Base-by-base conservation (phyloP, 1,284 basidiomycete species). In the Laetiporus sulphureus region DNA sequence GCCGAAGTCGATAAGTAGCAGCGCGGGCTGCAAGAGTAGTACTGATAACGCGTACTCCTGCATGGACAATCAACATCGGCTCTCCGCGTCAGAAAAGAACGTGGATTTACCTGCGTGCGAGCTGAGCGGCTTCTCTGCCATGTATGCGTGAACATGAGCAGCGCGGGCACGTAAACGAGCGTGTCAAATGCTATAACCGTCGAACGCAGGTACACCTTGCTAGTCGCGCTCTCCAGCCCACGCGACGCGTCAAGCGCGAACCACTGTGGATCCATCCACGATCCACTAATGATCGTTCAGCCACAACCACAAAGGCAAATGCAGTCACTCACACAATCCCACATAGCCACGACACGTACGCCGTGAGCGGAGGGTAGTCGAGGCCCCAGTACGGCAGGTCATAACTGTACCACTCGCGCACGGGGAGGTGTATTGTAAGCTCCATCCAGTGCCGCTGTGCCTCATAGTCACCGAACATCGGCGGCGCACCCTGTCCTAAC, bases 391-490 rank as follows among this genome's bases (percentile, higher is more conserved):
- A 94, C 38, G 76, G 76, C 24, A 91, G 68, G 54, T 94, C 89
- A 61, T 92, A 89, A 2, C 66, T 79, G 62, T 95, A 95, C 92
- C 92, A 95, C 52, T 83, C 63, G 7, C 66, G 69, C 20, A 77
- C 55, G 0, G 89, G 88, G 3, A 91, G 66, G 55, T 91, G 83
- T 23, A 78, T 64, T 1, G 90, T 91, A 32, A 95, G 62, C 53
- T 94, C 90, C 79, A 94, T 89, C 92, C 91, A 95, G 62, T 95
- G 91, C 39, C 92, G 72, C 57, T 95, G 92, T 0, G 92, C 92
- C 62, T 96, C 92, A 53, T 91, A 91, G 63, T 96, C 92, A 13
- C 92, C 92, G 49, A 76, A 87, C 78, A 93, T 81, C 0, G 91
- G 91, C 0, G 89, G 82, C 2, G 73, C 76, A 13, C 60, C 69